Conservation (phyloP, 345 rosid genomes). For the Bruguiera sexangula region DNA sequence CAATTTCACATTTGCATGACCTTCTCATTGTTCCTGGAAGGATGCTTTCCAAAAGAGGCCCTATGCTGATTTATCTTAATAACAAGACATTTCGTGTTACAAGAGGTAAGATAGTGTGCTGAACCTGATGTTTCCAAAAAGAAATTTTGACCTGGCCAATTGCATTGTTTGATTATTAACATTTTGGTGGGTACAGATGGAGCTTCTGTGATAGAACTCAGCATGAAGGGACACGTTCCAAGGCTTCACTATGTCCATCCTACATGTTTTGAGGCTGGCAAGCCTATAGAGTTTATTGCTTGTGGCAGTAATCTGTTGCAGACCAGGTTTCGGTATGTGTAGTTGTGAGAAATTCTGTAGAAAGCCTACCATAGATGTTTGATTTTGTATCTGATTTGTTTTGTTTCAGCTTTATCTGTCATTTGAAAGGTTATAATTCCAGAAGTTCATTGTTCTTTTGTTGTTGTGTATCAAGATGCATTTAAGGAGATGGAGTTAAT, state of each 20-base stretch:
- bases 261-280: slow-evolving; percentile 86
- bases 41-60: slow-evolving; percentile 71
- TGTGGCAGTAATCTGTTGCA: slow-evolving; percentile 81
- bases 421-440: not conserved
- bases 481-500: too few species aligned
- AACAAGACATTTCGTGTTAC: slow-evolving; percentile 60
- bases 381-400: not conserved
- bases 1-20: slow-evolving; percentile 54
- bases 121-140: not conserved
- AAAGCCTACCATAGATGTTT: not conserved
- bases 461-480: too few species aligned
- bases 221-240: slow-evolving; percentile 52
- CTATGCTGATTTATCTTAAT: slow-evolving; percentile 59
- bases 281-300: slow-evolving; percentile 75
- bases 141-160: not conserved
- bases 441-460: not conserved
- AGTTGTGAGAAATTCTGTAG: not conserved
- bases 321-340: slow-evolving; percentile 63
- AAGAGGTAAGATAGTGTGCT: slow-evolving; percentile 44
- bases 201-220: slow-evolving; percentile 53
- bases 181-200: slow-evolving; percentile 44
- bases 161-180: not conserved
- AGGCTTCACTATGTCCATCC: slow-evolving; percentile 87
- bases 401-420: not conserved
- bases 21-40: slow-evolving; percentile 68